A percentile compares a stretch with the other conserved stretches of the same genome.
These are phyloP conservation scores for Alternaria panax DNA, from an alignment of 2,329 filamentous ascomycete genomes.

Conservation along the genomic window DNA sequence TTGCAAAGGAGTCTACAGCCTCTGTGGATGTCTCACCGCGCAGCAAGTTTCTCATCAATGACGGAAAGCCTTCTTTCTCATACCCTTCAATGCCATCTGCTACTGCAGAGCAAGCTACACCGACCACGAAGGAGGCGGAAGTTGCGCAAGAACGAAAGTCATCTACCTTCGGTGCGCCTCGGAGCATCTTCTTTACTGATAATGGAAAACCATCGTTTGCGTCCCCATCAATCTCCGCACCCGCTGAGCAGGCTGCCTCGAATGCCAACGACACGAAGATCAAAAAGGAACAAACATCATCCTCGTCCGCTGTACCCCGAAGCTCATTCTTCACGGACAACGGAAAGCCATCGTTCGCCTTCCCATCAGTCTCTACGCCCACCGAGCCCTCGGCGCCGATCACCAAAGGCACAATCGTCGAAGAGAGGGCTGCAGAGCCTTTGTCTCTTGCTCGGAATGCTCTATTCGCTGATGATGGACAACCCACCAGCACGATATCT, in stretches of 20 bases:
- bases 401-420: background rate
- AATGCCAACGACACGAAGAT: background rate
- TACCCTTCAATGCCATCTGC: constrained; percentile 3
- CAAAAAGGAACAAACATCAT: background rate
- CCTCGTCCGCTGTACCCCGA: constrained; percentile 5
- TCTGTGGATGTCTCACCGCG: constrained; percentile 12
- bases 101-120: background rate
- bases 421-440: background rate
- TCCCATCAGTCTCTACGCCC: background rate
- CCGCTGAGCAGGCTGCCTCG: background rate
- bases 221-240: constrained; percentile 1
- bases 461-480: constrained; percentile 16
- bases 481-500: background rate
- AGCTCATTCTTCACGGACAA: constrained; percentile 14
- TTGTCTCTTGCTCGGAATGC: constrained; percentile 1
- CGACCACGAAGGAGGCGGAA: background rate
- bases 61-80: constrained; percentile 16
- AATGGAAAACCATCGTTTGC: constrained; percentile 15
- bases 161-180: constrained; percentile 9
- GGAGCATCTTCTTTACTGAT: constrained; percentile 17
- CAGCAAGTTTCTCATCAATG: constrained; percentile 15
- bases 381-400: background rate
- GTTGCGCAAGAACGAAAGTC: background rate
- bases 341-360: constrained; percentile 14
- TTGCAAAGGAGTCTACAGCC: background rate